Evolutionary conservation across 1,139 yeast species (phyloP).

Genomic region (Yamadazyma aaseri): DNA sequence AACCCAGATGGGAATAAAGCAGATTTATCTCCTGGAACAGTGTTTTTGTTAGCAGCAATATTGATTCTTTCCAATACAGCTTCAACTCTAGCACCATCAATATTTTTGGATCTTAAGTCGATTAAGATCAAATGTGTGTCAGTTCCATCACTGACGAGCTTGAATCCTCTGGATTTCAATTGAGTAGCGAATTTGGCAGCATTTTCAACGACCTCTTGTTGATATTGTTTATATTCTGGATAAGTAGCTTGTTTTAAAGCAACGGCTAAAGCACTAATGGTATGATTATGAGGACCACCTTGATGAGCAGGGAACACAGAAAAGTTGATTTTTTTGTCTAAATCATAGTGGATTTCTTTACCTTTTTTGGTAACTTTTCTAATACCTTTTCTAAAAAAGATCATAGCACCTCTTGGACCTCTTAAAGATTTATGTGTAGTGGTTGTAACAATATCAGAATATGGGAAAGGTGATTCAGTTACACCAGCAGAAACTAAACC

Average conservation of each 20-base stretch:
- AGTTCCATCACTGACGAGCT: constrained; percentile 88
- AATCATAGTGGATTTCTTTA: constrained; percentile 80
- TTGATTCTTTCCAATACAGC: constrained; percentile 84
- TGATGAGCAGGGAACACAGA: constrained; percentile 98
- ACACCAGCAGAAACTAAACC: constrained; percentile 94
- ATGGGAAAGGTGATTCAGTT: constrained; percentile 88
- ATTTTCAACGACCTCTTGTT: constrained; percentile 74
- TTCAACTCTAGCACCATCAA: constrained; percentile 96
- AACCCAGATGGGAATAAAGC: constrained; percentile 95
- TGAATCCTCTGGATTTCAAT: constrained; percentile 65
- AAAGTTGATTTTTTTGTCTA: constrained; percentile 88
- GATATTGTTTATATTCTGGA: constrained; percentile 86
- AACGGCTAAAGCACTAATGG: constrained; percentile 92
- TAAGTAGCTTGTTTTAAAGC: constrained; percentile 87
- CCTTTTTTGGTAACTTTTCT: constrained; percentile 85
- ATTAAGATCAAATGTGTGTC: constrained; percentile 91
- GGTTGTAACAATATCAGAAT: constrained; percentile 94
- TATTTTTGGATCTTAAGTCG: constrained; percentile 76
- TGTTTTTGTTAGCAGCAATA: constrained; percentile 94
- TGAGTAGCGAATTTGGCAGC: constrained; percentile 76
- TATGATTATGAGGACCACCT: constrained; percentile 99
- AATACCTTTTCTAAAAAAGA: constrained; percentile 90
- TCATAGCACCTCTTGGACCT: constrained; percentile 99
- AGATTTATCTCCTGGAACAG: constrained; percentile 94
- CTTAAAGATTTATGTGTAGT: constrained; percentile 96